Evolutionary conservation across 2,329 filamentous ascomycete species (phyloP), one percentile per base, ranked within the genome.

Genomic region (Eutypa lata): DNA sequence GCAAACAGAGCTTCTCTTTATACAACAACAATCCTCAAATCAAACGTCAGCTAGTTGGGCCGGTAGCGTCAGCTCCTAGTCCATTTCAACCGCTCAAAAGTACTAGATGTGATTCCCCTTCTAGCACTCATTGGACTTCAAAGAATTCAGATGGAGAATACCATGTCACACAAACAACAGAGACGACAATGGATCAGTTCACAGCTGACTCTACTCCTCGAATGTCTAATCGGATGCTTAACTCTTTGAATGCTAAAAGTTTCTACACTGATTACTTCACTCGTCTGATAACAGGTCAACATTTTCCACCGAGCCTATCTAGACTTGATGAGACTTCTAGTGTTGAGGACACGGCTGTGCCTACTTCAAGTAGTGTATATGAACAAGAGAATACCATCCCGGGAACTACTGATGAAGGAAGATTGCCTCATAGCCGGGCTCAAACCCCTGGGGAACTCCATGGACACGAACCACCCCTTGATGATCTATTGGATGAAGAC

Each of bases 381-480:
- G n/a, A 14, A 2, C n/a, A 33, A 13, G n/a, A 37, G 5, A 14
- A 31, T 18, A 45, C 33, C n/a, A 7, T 14, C n/a, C 19, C 19
- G 10, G 2, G n/a, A 24, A 24, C 18, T 35, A 45, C 24, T 16
- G 18, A 18, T 14, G 42, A 7, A 24, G n/a, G 35, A 7, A 18
- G n/a, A 42, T n/a, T 31, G 28, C 35, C 10, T 21, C 3, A 16
- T 40, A 21, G 22, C 8, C n/a, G 21, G n/a, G 21, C 31, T 49
- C 14, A 22, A 24, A 8, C 10, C 35, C 7, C n/a, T 52, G 8
- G 13, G n/a, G 42, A 24, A 13, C 24, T 14, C 47, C 8, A 47
- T 35, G 45, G 53, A 28, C 59, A 67, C n/a, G 59, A 59, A 26
- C 67, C 66, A 53, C 60, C 60, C 7, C 48, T 67, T 31, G 59